These are phyloP conservation scores for Leavenworthia alabamica DNA, from an alignment of 345 rosid species.

Conservation along the genomic window DNA sequence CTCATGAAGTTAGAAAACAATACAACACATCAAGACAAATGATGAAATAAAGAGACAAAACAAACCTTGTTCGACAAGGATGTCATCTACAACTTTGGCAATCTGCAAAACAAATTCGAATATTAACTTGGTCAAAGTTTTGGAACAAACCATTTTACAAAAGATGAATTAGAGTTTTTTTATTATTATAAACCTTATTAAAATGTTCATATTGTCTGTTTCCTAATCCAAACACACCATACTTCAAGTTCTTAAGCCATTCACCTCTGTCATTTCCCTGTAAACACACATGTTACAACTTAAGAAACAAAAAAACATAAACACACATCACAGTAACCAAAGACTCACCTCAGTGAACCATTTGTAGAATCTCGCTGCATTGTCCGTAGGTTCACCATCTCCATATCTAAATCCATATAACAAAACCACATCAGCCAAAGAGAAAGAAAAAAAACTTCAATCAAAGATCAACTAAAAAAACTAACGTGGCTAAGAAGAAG, in stretches of 20 bases:
- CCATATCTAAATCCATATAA: conserved; percentile 56
- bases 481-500: conserved; percentile 96
- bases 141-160: neutral
- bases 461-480: neutral
- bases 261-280: conserved; percentile 72
- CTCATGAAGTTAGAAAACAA: neutral
- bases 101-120: conserved; percentile 38
- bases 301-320: no score
- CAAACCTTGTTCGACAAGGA: conserved; percentile 71
- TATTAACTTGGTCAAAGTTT: neutral
- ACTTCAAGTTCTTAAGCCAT: conserved; percentile 65
- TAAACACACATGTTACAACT: conserved; percentile 15
- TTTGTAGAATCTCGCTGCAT: conserved; percentile 97
- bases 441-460: neutral
- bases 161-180: neutral
- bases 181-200: conserved; percentile 58
- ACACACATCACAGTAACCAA: neutral
- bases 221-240: conserved; percentile 94
- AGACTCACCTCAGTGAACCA: conserved; percentile 85
- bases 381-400: conserved; percentile 99
- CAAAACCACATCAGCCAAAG: conserved; percentile 9
- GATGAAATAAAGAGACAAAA: neutral
- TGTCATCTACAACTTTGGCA: conserved; percentile 74
- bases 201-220: conserved; percentile 96
- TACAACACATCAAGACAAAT: neutral